Evolutionary conservation across 345 rosid genomes (phyloP), one percentile per base, ranked within the genome.

Genomic region (Combretum micranthum): DNA sequence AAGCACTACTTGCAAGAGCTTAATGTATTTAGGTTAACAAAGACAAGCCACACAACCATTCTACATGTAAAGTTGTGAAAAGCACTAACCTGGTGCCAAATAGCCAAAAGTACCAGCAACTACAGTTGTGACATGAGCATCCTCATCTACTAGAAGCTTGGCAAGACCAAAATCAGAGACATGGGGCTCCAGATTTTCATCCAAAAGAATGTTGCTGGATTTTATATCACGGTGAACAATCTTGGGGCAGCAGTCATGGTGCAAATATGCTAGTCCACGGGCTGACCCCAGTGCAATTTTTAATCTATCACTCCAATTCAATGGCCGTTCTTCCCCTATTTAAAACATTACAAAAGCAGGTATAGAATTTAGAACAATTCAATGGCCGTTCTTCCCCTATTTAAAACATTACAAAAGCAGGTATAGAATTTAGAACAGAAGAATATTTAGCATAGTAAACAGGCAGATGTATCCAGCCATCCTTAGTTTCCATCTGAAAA

Each of bases 101-200:
- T 92, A 92, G 68, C 98, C 98, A 60, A 88, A 88, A 56, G 96
- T 88, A 74, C 98, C 98, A 44, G 98, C 98, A 56, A 92, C 98
- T 25, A 88, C 95, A 12, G 96, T 92, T 14, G 98, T 92, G 47
- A 92, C 83, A 47, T 86, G 95, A 19, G 95, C 90, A 43, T 92
- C 96, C 57, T 92, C 95, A 15, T 92, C 98, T 20, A 76, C 90
- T 69, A 88, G 75, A 75, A 92, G 98, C 72, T 88, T 83, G 50
- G 98, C 98, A 32, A 92, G 98, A 46, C 98, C 98, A 60, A 92
- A 92, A 71, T 88, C 96, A 11, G 95, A 77, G 64, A 92, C 98
- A 59, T 73, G 86, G 59, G 98, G 93, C 61, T 86, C 96, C 71
- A 88, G 69, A 57, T 84, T 88, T 68, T 88, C 96, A 67, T 86